Evolutionary conservation across 805 yeast species (phyloP).

Genomic region (Saccharomycopsis oosterbeekiorum): DNA sequence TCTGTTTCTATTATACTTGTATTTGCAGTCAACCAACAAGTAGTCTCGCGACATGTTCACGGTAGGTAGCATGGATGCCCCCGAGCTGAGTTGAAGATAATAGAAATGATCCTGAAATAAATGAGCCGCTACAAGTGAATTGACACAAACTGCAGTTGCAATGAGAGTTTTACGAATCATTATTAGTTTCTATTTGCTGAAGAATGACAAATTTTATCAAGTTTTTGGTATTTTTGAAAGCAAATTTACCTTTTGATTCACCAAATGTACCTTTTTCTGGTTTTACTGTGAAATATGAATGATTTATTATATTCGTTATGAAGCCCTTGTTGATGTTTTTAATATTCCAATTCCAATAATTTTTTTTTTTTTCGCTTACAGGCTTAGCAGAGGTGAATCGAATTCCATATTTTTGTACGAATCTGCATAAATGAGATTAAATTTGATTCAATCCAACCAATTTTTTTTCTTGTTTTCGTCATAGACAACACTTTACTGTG

Average conservation of each 20-base stretch:
- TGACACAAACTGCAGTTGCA: constrained; percentile 16
- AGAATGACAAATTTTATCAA: neutral
- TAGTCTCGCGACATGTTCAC: constrained; percentile 64
- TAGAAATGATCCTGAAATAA: constrained; percentile 54
- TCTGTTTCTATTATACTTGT: constrained; percentile 44
- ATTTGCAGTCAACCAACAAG: constrained; percentile 63
- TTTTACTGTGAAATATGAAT: neutral
- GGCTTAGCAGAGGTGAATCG: neutral
- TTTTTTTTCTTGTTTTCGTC: no score
- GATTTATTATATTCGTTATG: neutral
- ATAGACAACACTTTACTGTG: no score
- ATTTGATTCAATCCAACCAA: no score
- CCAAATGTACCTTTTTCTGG: no score
- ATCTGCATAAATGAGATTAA: no score
- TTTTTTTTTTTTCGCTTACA: neutral
- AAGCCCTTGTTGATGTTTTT: neutral
- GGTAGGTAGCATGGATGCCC: constrained; percentile 95
- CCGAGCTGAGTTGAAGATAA: constrained; percentile 75
- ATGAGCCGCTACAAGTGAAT: constrained; percentile 37
- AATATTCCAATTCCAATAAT: neutral
- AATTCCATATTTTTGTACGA: no score
- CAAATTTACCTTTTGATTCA: no score
- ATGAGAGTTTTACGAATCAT: constrained; percentile 1
- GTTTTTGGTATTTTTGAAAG: no score
- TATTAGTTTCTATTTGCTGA: no score